These are phyloP conservation scores for Galerina marginata DNA, from an alignment of 768 basidiomycete species.

Conservation along the genomic window DNA sequence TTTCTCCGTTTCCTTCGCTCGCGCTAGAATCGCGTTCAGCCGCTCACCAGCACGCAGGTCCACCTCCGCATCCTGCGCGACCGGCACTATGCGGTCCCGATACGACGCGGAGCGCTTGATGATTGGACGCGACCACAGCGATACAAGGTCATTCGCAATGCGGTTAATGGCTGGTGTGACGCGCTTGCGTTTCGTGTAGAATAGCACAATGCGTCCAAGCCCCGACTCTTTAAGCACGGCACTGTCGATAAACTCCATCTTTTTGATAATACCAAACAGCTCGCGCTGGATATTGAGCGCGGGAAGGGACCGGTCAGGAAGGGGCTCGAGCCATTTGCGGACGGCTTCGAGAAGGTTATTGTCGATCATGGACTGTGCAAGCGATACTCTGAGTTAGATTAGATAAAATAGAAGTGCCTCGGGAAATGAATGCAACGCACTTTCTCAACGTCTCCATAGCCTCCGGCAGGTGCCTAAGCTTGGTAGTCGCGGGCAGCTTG, in stretches of 20 bases:
- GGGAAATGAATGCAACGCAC: slow-evolving; percentile 44
- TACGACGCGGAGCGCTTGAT: slow-evolving; percentile 88
- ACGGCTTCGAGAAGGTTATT: slow-evolving; percentile 94
- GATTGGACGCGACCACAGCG: slow-evolving; percentile 88
- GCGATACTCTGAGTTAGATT: slow-evolving; percentile 62
- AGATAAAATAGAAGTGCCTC: slow-evolving; percentile 7
- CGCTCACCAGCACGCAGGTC: slow-evolving; percentile 53
- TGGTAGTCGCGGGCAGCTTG: slow-evolving; percentile 82
- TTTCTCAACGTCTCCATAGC: slow-evolving; percentile 94
- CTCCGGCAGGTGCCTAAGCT: slow-evolving; percentile 83
- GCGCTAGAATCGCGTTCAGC: slow-evolving; percentile 71
- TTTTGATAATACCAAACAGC: slow-evolving; percentile 81
- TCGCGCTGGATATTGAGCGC: slow-evolving; percentile 95
- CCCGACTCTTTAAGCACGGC: slow-evolving; percentile 89
- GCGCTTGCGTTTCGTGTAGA: slow-evolving; percentile 95
- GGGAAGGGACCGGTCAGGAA: slow-evolving; percentile 90
- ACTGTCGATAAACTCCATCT: slow-evolving; percentile 93
- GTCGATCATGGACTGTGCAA: slow-evolving; percentile 92
- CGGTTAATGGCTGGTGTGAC: slow-evolving; percentile 83
- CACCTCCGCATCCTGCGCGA: slow-evolving; percentile 46
- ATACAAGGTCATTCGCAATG: slow-evolving; percentile 84
- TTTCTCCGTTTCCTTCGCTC: slow-evolving; percentile 72
- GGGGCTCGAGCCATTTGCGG: slow-evolving; percentile 90
- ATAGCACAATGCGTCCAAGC: slow-evolving; percentile 87
- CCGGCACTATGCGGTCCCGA: slow-evolving; percentile 72